These are phyloP conservation scores for Penicillium manginii DNA, from an alignment of 495 filamentous ascomycete species.

Conservation along the genomic window DNA sequence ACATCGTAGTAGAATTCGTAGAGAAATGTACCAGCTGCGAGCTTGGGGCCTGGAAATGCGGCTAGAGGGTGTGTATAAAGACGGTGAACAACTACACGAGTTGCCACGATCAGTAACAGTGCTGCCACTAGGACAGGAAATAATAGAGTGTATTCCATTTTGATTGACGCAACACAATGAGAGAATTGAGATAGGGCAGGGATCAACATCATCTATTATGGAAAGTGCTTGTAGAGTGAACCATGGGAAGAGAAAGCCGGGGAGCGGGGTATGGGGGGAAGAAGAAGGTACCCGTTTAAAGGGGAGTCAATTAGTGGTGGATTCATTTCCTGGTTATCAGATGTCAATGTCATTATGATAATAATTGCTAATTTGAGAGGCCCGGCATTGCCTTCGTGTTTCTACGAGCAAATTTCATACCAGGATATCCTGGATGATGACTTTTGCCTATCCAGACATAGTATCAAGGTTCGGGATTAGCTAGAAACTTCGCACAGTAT, in stretches of 20 bases:
- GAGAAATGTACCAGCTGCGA: slow-evolving; percentile 46
- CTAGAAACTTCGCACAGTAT: not conserved
- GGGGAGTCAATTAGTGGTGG: not conserved
- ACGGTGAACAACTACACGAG: slow-evolving; percentile 31
- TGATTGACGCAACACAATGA: not conserved
- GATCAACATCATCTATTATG: slow-evolving; percentile 3
- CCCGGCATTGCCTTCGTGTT: not conserved
- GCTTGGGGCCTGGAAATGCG: slow-evolving; percentile 51
- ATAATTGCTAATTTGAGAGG: not conserved
- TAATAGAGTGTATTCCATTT: slow-evolving; percentile 16
- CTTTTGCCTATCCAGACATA: not conserved
- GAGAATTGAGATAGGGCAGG: not conserved
- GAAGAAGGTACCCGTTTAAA: not conserved
- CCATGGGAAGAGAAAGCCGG: slow-evolving; percentile 1
- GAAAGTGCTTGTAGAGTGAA: not conserved
- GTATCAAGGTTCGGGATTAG: not conserved
- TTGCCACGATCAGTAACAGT: slow-evolving; percentile 1
- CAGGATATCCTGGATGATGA: not conserved
- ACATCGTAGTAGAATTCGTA: slow-evolving; percentile 59
- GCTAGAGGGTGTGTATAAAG: slow-evolving; percentile 43
- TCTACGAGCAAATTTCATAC: not conserved
- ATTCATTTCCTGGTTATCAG: not conserved
- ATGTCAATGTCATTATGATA: not conserved
- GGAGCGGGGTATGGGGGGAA: not conserved
- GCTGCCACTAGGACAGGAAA: slow-evolving; percentile 5